Evolutionary conservation across 148 eudicot genomes (phyloP), one percentile per base, ranked within the genome.

Genomic region (Mesembryanthemum crystallinum): DNA sequence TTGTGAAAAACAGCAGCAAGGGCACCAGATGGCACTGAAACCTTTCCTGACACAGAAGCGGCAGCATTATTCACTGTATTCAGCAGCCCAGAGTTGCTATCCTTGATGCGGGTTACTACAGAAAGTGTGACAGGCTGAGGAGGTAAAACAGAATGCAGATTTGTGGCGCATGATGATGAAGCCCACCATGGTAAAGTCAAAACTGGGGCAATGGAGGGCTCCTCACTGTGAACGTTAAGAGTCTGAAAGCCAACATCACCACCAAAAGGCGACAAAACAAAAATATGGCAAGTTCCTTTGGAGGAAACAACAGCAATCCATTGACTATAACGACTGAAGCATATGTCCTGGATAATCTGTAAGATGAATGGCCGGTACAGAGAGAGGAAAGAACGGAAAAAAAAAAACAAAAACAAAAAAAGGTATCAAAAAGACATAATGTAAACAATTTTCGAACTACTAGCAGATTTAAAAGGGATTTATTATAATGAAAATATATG

Each of bases 1-100:
- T 77, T 69, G 82, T 82, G 88, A 67, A 85, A 85, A 60, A 71
- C 79, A 72, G 85, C 88, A 85, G 88, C 79, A 74, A 82, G 77
- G 54, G 85, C 88, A 58, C 83, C 88, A 67, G 81, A 78, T 35
- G 85, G 82, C 71, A 75, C 69, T 57, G 81, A 69, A 77, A 68
- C 71, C 71, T 66, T 82, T 39, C 87, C 87, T 60, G 87, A 75
- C 33, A 73, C 81, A 52, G 87, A 79, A 43, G 83, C 60, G 66
- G 87, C 85, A 63, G 83, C 85, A 73, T 63, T 68, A 52, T 81
- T 85, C 71, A 82, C 85, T 71, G 85, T 79, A 74, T 75, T 80
- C 27, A 82, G 69, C 79, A 83, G 77, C 35, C 88, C 85, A 25
- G 75, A 82, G 55, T 82, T 74, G 25, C 65, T 67, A 47, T 81